Percentiles rank a stretch among this genome's conserved stretches.
These are phyloP conservation scores for Mycocalia duriaeana DNA, from an alignment of 1,284 basidiomycete species.

Conservation along the genomic window DNA sequence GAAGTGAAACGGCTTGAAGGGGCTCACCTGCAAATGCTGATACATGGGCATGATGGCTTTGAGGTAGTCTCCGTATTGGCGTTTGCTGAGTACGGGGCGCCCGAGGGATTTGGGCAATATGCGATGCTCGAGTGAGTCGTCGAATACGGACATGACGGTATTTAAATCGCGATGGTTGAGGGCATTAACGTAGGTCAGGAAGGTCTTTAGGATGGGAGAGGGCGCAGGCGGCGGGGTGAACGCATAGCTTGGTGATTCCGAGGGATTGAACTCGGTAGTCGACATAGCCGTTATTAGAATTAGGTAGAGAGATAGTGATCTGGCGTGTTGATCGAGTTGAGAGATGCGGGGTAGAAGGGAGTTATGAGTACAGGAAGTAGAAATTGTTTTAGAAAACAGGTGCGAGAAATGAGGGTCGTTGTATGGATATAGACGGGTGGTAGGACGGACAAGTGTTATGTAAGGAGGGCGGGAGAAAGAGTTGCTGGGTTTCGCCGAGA, in stretches of 20 bases:
- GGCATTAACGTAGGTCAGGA: constrained; percentile 26
- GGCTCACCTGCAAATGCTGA: constrained; percentile 22
- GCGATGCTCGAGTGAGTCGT: constrained; percentile 28
- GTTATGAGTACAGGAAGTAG: background rate
- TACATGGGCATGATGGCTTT: constrained; percentile 23
- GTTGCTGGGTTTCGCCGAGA: background rate
- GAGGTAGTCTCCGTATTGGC: constrained; percentile 29
- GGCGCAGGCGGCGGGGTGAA: constrained; percentile 22
- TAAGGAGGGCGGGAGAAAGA: no score
- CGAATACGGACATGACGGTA: constrained; percentile 23
- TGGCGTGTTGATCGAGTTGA: background rate
- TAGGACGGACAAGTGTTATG: no score
- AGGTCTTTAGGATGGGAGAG: constrained; percentile 27
- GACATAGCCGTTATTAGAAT: background rate
- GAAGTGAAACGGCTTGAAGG: background rate
- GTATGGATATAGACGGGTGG: no score
- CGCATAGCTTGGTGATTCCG: constrained; percentile 16
- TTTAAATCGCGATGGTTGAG: constrained; percentile 25
- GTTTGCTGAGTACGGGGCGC: constrained; percentile 30
- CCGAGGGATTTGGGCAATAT: constrained; percentile 30
- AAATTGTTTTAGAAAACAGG: no score
- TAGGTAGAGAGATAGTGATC: no score
- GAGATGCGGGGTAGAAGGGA: background rate
- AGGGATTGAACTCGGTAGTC: constrained; percentile 15
- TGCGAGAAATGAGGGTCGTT: no score